These are phyloP conservation scores for Moniliophthora roreri DNA, from an alignment of 1,284 basidiomycete species.

Conservation along the genomic window DNA sequence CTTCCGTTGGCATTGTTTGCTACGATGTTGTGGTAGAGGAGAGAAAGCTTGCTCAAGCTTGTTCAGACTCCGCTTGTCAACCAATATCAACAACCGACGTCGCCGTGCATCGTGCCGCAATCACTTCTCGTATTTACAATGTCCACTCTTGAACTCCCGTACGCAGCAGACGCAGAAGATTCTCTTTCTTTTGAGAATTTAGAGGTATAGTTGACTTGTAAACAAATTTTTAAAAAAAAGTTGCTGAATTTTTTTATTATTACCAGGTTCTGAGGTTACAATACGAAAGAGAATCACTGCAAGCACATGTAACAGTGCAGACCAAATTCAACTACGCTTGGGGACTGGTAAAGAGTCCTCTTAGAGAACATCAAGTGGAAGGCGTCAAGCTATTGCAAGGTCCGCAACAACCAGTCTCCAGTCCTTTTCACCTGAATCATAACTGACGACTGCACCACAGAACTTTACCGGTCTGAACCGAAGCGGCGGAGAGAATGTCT, in stretches of 20 bases:
- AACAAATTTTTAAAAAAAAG: background rate
- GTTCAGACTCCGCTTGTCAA: slow-evolving; percentile 7
- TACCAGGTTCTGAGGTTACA: slow-evolving; percentile 81
- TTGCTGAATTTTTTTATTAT: background rate
- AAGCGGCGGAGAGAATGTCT: slow-evolving; percentile 90
- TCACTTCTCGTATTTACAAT: slow-evolving; percentile 32
- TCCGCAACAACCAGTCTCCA: slow-evolving; percentile 29
- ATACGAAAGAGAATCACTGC: slow-evolving; percentile 84
- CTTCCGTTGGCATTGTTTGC: slow-evolving; percentile 23
- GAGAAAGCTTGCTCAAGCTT: slow-evolving; percentile 26
- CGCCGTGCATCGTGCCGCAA: background rate
- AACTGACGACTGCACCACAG: slow-evolving; percentile 47
- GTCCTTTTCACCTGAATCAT: too few species aligned
- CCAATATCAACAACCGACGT: background rate
- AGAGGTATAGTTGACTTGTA: slow-evolving; percentile 52
- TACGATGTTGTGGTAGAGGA: slow-evolving; percentile 12
- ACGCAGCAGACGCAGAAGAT: slow-evolving; percentile 92
- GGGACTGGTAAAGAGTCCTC: slow-evolving; percentile 91
- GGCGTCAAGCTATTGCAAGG: slow-evolving; percentile 93
- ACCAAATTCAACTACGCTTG: slow-evolving; percentile 99
- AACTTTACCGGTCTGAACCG: slow-evolving; percentile 91
- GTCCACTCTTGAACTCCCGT: slow-evolving; percentile 83
- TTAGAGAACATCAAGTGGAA: slow-evolving; percentile 82
- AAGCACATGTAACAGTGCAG: slow-evolving; percentile 89
- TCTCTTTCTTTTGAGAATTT: slow-evolving; percentile 90